Evolutionary conservation across 768 basidiomycete genomes (phyloP), one percentile per base, ranked within the genome.

Genomic region (Mycena leptocephala): DNA sequence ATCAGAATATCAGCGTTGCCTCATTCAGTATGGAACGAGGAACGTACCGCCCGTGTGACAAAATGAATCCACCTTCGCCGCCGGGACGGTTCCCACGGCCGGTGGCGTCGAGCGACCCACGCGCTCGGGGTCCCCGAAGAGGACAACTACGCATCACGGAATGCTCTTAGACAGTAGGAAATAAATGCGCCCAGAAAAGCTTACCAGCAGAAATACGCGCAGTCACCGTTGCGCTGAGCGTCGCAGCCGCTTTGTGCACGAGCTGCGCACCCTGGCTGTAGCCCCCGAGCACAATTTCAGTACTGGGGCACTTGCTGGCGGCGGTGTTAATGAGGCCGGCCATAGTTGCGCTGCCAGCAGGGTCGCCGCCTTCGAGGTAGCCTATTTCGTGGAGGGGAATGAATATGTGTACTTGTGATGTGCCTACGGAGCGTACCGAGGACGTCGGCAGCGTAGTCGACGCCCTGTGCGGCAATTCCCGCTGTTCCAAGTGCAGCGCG

Each of bases 241-340:
- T 26, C 1, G 14, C 37, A 22, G 68, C 68, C 4, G 68, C 68
- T 4, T 70, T 70, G 68, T 70, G 68, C 26, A 46, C 41, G 39
- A 70, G 55, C 56, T 70, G 68, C 22, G 68, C 68, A 9, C 68
- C 68, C 56, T 70, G 68, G 68, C 68, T 70, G 68, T 70, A 70
- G 10, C 68, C 68, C 13, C 68, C 53, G 37, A 70, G 41, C 7
- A 70, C 68, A 30, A 70, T 70, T 28, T 70, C 39, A 18, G 68
- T 70, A 39, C 26, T 32, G 20, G 68, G 68, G 39, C 68, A 70
- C 55, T 70, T 22, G 20, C 10, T 41, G 28, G 68, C 68, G 28
- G 68, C 68, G 28, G 55, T 58, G 56, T 70, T 70, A 20, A 70
- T 70, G 26, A 70, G 68, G 10, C 14, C n/a, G 2, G 14, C 5